Base-by-base conservation (phyloP, 108 stramenopile genomes). In the Skeletonema menzelii region DNA sequence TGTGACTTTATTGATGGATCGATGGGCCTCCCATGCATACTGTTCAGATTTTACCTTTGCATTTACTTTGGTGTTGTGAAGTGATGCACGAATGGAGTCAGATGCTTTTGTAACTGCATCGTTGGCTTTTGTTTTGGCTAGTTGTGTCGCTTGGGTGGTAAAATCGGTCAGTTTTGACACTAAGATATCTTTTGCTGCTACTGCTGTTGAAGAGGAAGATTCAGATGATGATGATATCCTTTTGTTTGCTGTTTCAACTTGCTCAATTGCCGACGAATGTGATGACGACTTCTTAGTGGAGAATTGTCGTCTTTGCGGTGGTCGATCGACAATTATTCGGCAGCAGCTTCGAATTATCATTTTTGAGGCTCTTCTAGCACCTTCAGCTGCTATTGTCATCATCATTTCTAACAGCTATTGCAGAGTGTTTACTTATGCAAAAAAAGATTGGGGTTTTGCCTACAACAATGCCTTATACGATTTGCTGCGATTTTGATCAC, bases 21-120 rank as follows among this genome's bases (percentile, higher is more conserved):
- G 24, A 27, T 30, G 49, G 15, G 42, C 63, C 63, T 64, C 63
- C 63, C 63, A 64, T 27, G 63, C 63, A 64, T 64, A 64, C 19
- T 64, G 63, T 20, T 64, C 63, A 1, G 31, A n/a, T 26, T 38
- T 64, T 12, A 17, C 8, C 14, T 64, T 64, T 13, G 37, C 63
- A 64, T 42, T 34, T 0, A 38, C 35, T 24, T 31, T 56, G 24
- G 56, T 35, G 27, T 67, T 67, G 42, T 44, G 46, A 2, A 67
- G 10, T 7, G 67, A 67, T 26, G 24, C 8, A 22, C 65, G 65
- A 10, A 67, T 67, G 27, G 38, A 28, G 34, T 26, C 28, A 17
- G 67, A 34, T 67, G 49, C 55, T n/a, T 67, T 55, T 27, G 15
- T 30, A 14, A 27, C 30, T 30, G 67, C 49, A 19, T 17, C 14